phyloP scores from a whole-genome alignment of 129 eudicot species.

The Calendula officinalis region DNA sequence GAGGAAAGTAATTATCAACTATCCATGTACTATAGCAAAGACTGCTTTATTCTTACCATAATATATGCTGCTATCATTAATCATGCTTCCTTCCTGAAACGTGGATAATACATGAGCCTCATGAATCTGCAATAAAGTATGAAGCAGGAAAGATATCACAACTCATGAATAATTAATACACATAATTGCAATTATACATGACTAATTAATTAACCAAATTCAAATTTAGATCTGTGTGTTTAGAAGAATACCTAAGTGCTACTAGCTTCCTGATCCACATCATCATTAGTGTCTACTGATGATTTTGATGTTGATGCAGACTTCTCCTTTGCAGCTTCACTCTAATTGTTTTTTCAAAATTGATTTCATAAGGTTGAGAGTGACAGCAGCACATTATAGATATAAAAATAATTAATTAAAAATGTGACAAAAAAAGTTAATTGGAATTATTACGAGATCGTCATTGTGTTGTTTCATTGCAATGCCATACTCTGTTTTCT shows the following conservation, averaged over 20 bases:
- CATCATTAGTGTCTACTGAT: constrained; percentile 40
- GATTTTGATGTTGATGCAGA: constrained; percentile 39
- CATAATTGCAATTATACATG: too few relatives aligned
- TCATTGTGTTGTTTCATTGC: constrained; percentile 35
- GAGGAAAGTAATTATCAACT: constrained; percentile 13
- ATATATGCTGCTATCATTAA: background rate
- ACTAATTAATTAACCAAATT: background rate
- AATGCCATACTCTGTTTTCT: constrained; percentile 43
- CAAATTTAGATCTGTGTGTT: background rate
- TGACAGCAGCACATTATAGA: background rate
- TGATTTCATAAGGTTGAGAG: background rate
- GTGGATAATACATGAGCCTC: background rate
- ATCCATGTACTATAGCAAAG: background rate
- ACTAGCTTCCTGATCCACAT: constrained; percentile 46
- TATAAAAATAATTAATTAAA: background rate
- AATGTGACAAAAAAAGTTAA: background rate
- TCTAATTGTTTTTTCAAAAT: constrained; percentile 9
- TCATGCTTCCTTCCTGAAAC: background rate
- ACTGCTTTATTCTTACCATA: constrained; percentile 5
- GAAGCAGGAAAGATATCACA: background rate
- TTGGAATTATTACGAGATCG: constrained; percentile 28
- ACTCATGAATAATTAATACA: background rate
- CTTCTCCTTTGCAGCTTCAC: constrained; percentile 25
- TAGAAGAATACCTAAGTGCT: constrained; percentile 37
- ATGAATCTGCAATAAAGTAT: background rate